phyloP scores from a whole-genome alignment of 2,329 filamentous ascomycete species.

The Tothia fuscella region DNA sequence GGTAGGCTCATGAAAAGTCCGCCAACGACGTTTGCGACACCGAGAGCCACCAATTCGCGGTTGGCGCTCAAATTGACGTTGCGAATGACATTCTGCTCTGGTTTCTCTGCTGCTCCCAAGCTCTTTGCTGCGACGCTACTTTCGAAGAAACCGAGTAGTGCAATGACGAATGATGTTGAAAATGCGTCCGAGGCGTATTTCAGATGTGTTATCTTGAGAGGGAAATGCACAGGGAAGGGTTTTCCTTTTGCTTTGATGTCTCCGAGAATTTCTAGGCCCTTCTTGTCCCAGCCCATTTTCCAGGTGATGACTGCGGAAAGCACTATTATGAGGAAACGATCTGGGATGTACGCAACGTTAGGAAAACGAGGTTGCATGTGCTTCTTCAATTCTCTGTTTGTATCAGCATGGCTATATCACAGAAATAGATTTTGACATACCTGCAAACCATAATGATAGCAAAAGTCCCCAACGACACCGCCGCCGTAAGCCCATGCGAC shows the following conservation, averaged over 20 bases:
- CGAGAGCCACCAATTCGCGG: slow-evolving; percentile 82
- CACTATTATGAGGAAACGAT: slow-evolving; percentile 82
- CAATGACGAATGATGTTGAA: slow-evolving; percentile 85
- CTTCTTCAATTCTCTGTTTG: slow-evolving; percentile 62
- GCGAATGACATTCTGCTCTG: slow-evolving; percentile 52
- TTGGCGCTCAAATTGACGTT: slow-evolving; percentile 81
- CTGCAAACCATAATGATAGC: slow-evolving; percentile 80
- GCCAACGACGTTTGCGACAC: slow-evolving; percentile 80
- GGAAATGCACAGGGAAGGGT: slow-evolving; percentile 74
- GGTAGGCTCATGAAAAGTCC: slow-evolving; percentile 87
- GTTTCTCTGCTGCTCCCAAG: slow-evolving; percentile 46
- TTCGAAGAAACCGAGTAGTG: slow-evolving; percentile 95
- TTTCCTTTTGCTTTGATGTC: slow-evolving; percentile 60
- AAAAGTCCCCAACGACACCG: slow-evolving; percentile 70
- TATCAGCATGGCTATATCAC: background rate
- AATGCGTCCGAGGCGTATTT: slow-evolving; percentile 74
- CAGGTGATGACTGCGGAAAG: slow-evolving; percentile 71
- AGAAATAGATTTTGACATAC: slow-evolving; percentile 34
- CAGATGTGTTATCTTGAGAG: slow-evolving; percentile 66
- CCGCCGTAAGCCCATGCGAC: slow-evolving; percentile 62
- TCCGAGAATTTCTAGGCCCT: slow-evolving; percentile 75
- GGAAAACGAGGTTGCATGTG: slow-evolving; percentile 68
- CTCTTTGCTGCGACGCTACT: slow-evolving; percentile 93
- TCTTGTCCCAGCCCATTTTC: slow-evolving; percentile 61
- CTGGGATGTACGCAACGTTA: slow-evolving; percentile 75